Evolutionary conservation across 2,329 filamentous ascomycete genomes (phyloP), one percentile per base, ranked within the genome.

Genomic region (Epichloe sibirici): DNA sequence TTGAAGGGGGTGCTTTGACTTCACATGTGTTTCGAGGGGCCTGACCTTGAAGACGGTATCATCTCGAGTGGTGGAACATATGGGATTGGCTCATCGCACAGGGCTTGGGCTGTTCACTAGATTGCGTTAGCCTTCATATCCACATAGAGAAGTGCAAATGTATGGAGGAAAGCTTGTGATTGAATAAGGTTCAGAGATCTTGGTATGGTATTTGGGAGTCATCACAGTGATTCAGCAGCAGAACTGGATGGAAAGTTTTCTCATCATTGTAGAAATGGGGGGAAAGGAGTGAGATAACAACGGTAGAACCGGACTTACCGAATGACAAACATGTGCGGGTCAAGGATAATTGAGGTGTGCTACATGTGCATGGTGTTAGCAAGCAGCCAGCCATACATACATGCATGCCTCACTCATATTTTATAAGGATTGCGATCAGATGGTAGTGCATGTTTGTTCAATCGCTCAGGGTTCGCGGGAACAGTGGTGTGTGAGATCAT

Each of bases 361-460:
- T 45, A 23, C 23, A 5, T 31, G 13, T 31, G 5, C 3, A 38
- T 2, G 3, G 6, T 13, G 1, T 51, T 51, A 51, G 49, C 34
- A 45, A 9, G 37, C 21, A 31, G 23, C 28, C n/a, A 3, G 17
- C 13, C n/a, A 4, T 44, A 21, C 21, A 21, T 3, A 31, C 6
- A n/a, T 17, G 31, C 17, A n/a, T 15, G 4, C 12, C 28, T 11
- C 13, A n/a, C 8, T 40, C n/a, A 15, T 45, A 38, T 48, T 28
- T 48, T 23, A 31, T 17, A 17, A 4, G 6, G 13, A 17, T 11
- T 2, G 8, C 45, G 9, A 69, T 82, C 82, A 85, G 82, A 85
- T 85, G 82, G 82, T 85, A 83, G 81, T 85, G 82, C 82, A 85
- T 85, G 82, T 84, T 75, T 74, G 75, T 82, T 79, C 74, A 65